These are phyloP conservation scores for Colletotrichum neosansevieriae DNA, from an alignment of 2,329 filamentous ascomycete species.

Conservation along the genomic window DNA sequence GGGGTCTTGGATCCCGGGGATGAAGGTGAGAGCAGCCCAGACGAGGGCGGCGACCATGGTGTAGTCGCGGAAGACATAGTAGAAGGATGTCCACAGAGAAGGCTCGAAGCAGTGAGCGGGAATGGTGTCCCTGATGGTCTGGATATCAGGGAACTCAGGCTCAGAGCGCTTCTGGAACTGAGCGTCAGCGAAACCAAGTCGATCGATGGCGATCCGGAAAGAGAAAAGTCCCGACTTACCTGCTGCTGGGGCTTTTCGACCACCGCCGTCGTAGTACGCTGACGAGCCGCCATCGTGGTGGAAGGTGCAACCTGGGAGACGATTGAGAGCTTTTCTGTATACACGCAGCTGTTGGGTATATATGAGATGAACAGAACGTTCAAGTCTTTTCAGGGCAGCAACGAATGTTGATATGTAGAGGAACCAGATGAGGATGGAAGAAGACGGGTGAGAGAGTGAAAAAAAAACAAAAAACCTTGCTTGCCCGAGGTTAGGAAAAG, in stretches of 20 bases:
- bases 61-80: constrained; percentile 69
- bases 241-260: constrained; percentile 40
- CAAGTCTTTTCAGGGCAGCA: not conserved
- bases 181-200: constrained; percentile 5
- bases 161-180: constrained; percentile 27
- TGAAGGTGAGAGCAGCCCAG: constrained; percentile 65
- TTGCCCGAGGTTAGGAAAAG: constrained; percentile 28
- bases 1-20: constrained; percentile 61
- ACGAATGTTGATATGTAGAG: not conserved
- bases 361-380: constrained; percentile 29
- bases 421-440: constrained; percentile 8
- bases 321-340: not conserved
- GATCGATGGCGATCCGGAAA: constrained; percentile 13
- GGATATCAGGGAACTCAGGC: constrained; percentile 58
- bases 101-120: constrained; percentile 72
- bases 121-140: constrained; percentile 65
- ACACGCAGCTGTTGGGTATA: not conserved
- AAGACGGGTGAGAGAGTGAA: constrained; percentile 5
- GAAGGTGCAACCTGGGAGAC: not conserved
- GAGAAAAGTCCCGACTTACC: constrained; percentile 18
- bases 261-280: constrained; percentile 36
- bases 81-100: constrained; percentile 62
- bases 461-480: constrained; percentile 28
- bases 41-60: constrained; percentile 60
- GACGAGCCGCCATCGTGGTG: constrained; percentile 31